Evolutionary conservation across 1,139 yeast species (phyloP), one percentile per base, ranked within the genome.

Genomic region (Pichia sp.): DNA sequence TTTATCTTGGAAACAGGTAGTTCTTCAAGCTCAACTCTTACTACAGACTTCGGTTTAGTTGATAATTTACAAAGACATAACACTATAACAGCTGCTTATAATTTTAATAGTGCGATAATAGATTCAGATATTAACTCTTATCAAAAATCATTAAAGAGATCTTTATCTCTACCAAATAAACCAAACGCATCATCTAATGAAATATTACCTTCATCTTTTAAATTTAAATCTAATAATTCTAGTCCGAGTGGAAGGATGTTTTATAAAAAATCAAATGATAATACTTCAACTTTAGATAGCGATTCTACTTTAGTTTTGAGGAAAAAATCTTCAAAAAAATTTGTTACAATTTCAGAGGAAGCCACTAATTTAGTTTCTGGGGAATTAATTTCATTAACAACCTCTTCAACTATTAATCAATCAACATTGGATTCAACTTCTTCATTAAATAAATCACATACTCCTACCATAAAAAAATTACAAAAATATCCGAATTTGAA

Each of bases 51-150:
- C 7, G 29, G 31, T 31, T 31, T n/a, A 25, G 25, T 11, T 7
- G 36, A 31, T 26, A 11, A 11, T 11, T 6, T 26, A 3, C 40
- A 42, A 26, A 34, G 25, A 7, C 34, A 42, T 2, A 38, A 41
- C 37, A 48, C 49, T 4, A 48, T 48, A 5, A 48, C 51, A 3
- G 49, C 51, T 8, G 51, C 51, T 6, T 48, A 48, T 31, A 43
- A 34, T 29, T 48, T 48, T 27, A 29, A 39, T 10, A 18, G 29
- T 32, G 39, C 50, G 6, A 36, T 38, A n/a, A 40, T 28, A 7
- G 35, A 36, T 26, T 10, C 31, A 25, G 41, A 31, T 36, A 10
- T 18, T 3, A 18, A 10, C 27, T 25, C 5, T 5, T 36, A 8
- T 25, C 11, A 9, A 10, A 27, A 28, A 11, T 3, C 11, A 8